These are phyloP conservation scores for Backusella tuberculispora DNA, from an alignment of 192 early-diverging fungal species.

Conservation along the genomic window DNA sequence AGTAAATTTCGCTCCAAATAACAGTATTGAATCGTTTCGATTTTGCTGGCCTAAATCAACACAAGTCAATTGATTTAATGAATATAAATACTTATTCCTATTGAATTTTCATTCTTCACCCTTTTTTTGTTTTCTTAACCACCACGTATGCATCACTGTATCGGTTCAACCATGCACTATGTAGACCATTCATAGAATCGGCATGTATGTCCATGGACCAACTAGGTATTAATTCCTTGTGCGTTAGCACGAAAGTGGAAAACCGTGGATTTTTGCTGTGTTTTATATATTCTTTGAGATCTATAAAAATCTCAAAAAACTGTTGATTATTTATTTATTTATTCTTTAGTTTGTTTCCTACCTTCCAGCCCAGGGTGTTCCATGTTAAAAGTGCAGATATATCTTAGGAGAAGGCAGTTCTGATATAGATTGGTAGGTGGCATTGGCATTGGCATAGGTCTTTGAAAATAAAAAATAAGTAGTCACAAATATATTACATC, in stretches of 20 bases:
- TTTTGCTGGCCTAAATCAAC: slow-evolving; percentile 15
- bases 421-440: neutral
- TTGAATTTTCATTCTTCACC: slow-evolving; percentile 15
- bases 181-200: slow-evolving; percentile 12
- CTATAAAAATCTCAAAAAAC: neutral
- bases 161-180: slow-evolving; percentile 9
- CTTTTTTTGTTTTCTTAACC: slow-evolving; percentile 22
- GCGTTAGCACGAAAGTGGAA: neutral
- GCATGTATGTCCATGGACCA: slow-evolving; percentile 12
- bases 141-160: slow-evolving; percentile 11
- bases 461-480: too few species aligned
- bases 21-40: slow-evolving; percentile 10
- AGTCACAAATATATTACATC: too few species aligned
- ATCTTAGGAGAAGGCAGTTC: neutral
- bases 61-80: slow-evolving; percentile 19
- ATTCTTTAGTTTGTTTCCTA: neutral
- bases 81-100: slow-evolving; percentile 21
- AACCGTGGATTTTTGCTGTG: neutral
- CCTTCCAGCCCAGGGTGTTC: neutral
- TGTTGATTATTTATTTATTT: neutral
- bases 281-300: neutral
- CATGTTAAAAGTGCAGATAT: neutral
- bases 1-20: slow-evolving; percentile 7
- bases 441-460: too few species aligned
- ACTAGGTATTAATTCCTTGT: slow-evolving; percentile 3